Conservation (phyloP, 1,139 yeast genomes). For the Candida mesenterica region DNA sequence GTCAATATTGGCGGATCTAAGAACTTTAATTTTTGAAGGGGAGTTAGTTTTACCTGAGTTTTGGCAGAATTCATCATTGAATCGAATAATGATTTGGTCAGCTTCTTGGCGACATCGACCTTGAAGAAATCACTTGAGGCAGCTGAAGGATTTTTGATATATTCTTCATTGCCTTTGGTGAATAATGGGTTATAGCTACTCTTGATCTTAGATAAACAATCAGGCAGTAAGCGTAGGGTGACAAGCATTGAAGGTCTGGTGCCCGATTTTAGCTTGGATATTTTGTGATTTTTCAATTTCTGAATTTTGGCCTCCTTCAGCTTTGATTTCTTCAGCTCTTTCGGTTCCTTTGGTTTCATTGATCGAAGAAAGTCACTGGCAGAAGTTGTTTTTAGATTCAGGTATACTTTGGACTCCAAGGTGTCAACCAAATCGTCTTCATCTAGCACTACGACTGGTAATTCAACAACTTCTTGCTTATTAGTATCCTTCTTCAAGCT, state of each 20-base stretch:
- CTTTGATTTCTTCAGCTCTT: neutral
- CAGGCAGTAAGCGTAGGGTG: slow-evolving; percentile 27
- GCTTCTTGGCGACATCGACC: slow-evolving; percentile 7
- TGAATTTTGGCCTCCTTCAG: slow-evolving; percentile 8
- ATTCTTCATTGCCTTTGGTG: slow-evolving; percentile 22
- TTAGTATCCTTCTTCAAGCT: slow-evolving; percentile 14
- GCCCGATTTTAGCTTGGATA: neutral
- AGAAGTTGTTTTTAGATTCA: slow-evolving; percentile 22
- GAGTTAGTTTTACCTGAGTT: slow-evolving; percentile 14
- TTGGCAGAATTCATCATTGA: slow-evolving; percentile 21
- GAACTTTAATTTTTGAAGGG: slow-evolving; percentile 21
- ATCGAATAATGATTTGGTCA: slow-evolving; percentile 11
- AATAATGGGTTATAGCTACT: slow-evolving; percentile 31
- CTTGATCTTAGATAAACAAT: slow-evolving; percentile 25
- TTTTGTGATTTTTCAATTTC: slow-evolving; percentile 9
- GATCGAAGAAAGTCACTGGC: slow-evolving; percentile 18
- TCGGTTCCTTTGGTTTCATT: slow-evolving; percentile 8
- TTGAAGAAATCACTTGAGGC: slow-evolving; percentile 14
- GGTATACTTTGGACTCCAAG: slow-evolving; percentile 20
- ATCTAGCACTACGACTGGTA: neutral
- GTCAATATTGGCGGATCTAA: slow-evolving; percentile 16
- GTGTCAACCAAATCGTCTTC: slow-evolving; percentile 1
- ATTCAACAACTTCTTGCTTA: neutral
- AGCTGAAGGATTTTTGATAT: neutral
- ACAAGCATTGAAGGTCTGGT: slow-evolving; percentile 18